Base-by-base conservation (phyloP, 73 alveolate species). In the Paraurostyla sp. region DNA sequence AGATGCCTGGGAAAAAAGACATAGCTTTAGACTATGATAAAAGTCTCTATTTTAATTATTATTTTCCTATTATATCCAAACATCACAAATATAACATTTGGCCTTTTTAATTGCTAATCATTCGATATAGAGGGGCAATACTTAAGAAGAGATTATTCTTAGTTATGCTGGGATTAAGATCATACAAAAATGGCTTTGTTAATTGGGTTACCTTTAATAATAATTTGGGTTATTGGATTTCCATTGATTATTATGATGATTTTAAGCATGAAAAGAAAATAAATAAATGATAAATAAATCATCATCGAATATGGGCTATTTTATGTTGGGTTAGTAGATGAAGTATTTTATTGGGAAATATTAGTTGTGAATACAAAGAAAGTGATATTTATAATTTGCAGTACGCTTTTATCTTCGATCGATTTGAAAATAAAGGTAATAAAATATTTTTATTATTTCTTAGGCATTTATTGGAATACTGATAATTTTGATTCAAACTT, bases 41-140 rank as follows among this genome's bases (percentile, higher is more conserved):
- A 9, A 1, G 76, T 59, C 1, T 15, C 83, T 11, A 23, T 9
- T 13, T 69, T 35, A 35, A 27, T 57, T 38, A 22, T 81, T 22
- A 35, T 81, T 22, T 71, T 49, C 48, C 27, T 85, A 25, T 7
- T 85, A 20, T 49, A 85, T 32, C 92, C 92, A 13, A 27, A 30
- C 11, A 50, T 89, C 11, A 81, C 76, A 40, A 36, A 80, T 3
- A 49, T 38, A 20, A 22, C 91, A 13, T 80, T 89, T 76, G 27
- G 65, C 0, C 59, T 89, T 0, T 80, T 89, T 60, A 36, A 78
- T 11, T 89, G 94, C 29, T 40, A 33, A 2, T 51, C 56, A 15
- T 36, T 71, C 0, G 76, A 59, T 27, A 76, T 49, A 11, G 87
- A 81, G 32, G 32, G 30, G 35, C 20, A 33, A 0, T 69, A 69